Conservation (phyloP, 1,284 basidiomycete genomes). For the Malassezia japonica region DNA sequence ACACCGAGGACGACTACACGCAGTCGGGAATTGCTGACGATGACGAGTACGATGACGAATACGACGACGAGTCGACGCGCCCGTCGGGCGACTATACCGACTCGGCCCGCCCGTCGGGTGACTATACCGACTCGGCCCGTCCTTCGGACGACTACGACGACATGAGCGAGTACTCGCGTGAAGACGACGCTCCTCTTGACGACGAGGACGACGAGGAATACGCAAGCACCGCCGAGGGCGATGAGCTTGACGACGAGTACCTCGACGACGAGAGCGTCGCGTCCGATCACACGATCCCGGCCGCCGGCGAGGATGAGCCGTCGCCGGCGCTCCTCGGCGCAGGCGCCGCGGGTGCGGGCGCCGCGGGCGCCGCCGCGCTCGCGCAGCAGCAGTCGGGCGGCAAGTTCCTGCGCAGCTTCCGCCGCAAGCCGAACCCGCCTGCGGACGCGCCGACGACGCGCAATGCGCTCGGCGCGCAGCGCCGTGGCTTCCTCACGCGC, state of each 20-base stretch:
- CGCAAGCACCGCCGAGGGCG: not conserved
- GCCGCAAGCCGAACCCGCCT: not conserved
- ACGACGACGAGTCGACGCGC: conserved; percentile 7
- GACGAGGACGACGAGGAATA: not conserved
- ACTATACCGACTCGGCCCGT: not conserved
- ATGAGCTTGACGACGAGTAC: conserved; percentile 5
- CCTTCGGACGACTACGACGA: not conserved
- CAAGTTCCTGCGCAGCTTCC: not conserved
- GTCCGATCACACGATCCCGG: conserved; percentile 3
- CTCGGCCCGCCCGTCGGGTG: not conserved
- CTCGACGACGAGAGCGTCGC: not conserved
- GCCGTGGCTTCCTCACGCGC: conserved; percentile 1
- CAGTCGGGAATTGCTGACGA: not conserved
- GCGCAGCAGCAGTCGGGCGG: not conserved
- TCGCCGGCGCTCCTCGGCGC: not conserved
- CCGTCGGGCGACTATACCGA: not conserved
- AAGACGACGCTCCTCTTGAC: not conserved
- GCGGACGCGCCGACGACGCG: not conserved
- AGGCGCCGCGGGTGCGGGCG: not conserved
- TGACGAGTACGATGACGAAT: conserved; percentile 6
- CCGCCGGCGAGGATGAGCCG: not conserved
- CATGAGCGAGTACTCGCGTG: not conserved
- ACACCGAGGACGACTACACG: not conserved
- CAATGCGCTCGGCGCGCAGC: not conserved
- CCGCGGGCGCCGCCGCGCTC: not conserved